Evolutionary conservation across 2,329 filamentous ascomycete genomes (phyloP).

Genomic region (Hymenoscyphus infarciens): DNA sequence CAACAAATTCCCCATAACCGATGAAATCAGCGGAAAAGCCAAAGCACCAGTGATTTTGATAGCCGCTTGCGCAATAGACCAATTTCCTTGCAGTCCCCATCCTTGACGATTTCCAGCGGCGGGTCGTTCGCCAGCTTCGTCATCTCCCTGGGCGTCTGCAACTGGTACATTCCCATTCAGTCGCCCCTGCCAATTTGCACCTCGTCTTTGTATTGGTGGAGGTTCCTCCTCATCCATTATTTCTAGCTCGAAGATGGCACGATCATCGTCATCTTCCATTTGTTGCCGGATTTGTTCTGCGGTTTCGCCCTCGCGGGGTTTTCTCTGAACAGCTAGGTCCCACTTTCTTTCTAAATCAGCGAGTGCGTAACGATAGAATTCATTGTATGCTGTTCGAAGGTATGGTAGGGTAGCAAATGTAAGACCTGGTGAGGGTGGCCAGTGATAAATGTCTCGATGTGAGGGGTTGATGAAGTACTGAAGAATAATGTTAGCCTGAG

Average conservation of each 20-base stretch:
- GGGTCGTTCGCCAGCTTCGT: neutral
- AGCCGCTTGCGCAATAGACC: slow-evolving; percentile 52
- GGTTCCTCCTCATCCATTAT: slow-evolving; percentile 14
- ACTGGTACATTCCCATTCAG: neutral
- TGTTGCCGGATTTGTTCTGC: slow-evolving; percentile 36
- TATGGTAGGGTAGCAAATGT: slow-evolving; percentile 65
- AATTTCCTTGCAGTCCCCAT: slow-evolving; percentile 27
- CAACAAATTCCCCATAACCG: slow-evolving; percentile 72
- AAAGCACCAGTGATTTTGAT: slow-evolving; percentile 65
- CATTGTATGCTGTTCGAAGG: slow-evolving; percentile 59
- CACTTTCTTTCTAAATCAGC: slow-evolving; percentile 31
- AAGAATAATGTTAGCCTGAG: neutral
- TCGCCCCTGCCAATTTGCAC: neutral
- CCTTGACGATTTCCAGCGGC: slow-evolving; percentile 14
- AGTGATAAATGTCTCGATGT: slow-evolving; percentile 24
- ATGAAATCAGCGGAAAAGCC: slow-evolving; percentile 78
- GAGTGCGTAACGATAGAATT: slow-evolving; percentile 46
- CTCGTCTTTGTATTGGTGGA: neutral
- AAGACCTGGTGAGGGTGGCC: slow-evolving; percentile 59
- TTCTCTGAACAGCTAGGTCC: slow-evolving; percentile 34
- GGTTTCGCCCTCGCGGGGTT: slow-evolving; percentile 34
- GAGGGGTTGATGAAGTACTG: slow-evolving; percentile 31
- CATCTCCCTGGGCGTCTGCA: slow-evolving; percentile 9
- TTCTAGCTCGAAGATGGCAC: slow-evolving; percentile 28
- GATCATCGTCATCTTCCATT: slow-evolving; percentile 30